Evolutionary conservation across 2,329 filamentous ascomycete species (phyloP), one percentile per base, ranked within the genome.

Genomic region (Trichophyton benhamiae): DNA sequence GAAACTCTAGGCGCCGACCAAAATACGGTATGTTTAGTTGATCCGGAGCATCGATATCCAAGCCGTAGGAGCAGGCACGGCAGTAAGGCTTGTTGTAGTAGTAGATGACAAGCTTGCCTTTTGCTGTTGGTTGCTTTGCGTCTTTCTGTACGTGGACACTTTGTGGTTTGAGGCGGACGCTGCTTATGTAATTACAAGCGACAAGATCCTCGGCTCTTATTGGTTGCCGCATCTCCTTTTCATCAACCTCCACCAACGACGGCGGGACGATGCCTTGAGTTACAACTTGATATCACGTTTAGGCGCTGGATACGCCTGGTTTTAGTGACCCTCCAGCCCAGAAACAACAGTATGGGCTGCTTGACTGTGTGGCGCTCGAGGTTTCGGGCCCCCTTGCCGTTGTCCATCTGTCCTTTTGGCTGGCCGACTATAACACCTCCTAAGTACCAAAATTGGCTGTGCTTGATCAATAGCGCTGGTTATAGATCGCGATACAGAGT

Each of bases 1-100:
- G 69, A 73, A 70, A 70, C 72, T 74, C 71, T 71, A 68, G 71
- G 71, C 70, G 66, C 68, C 69, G 65, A 66, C 69, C 62, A 67
- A 61, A 5, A 41, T 22, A 17, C 20, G 22, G 11, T 9, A 22
- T 41, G 22, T 17, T 58, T 15, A 58, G 55, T 38, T 38, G 20
- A 30, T 30, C 17, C 17, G n/a, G 33, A 58, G 55, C 55, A 58
- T 58, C 17, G 55, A 58, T 38, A 25, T 58, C 41, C 38, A 58
- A 20, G n/a, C 7, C 15, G 27, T 41, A 22, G 13, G 9, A 41
- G 22, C 15, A 41, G 55, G 1, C 11, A 17, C 20, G 38, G 20
- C 33, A 41, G 38, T 9, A 41, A 25, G 33, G 33, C 33, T 38
- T 38, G 33, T 38, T 38, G 33, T 38, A 11, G 30, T 27, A 41